Conservation (phyloP, 805 yeast species). For the Monosporozyma aerobia region DNA sequence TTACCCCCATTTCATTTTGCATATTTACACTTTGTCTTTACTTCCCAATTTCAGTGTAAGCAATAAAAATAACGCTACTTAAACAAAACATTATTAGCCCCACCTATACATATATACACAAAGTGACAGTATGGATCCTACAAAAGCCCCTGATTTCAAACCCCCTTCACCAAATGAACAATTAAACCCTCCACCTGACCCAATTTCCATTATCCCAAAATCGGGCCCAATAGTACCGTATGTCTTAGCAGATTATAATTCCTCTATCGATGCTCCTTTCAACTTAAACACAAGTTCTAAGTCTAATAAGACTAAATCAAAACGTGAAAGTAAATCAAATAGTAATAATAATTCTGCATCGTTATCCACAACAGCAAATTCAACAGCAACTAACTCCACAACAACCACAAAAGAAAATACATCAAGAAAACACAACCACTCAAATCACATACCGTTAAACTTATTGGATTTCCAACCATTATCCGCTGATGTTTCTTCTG, state of each 20-base stretch:
- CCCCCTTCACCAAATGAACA: slow-evolving; percentile 68
- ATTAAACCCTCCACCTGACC: slow-evolving; percentile 55
- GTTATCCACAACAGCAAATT: neutral
- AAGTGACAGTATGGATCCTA: slow-evolving; percentile 68
- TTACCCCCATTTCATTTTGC: too few species aligned
- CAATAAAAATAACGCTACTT: too few species aligned
- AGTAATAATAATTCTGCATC: neutral
- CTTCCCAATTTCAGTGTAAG: too few species aligned
- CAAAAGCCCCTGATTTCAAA: slow-evolving; percentile 79
- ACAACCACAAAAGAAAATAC: neutral
- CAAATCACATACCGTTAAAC: slow-evolving; percentile 39
- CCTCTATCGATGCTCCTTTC: slow-evolving; percentile 62
- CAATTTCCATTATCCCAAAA: slow-evolving; percentile 60
- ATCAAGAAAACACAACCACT: neutral
- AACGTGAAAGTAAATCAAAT: neutral
- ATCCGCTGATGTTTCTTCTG: slow-evolving; percentile 36
- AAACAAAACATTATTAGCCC: too few species aligned
- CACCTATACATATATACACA: too few species aligned
- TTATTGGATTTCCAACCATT: slow-evolving; percentile 52
- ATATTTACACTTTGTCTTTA: too few species aligned
- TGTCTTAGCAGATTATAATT: slow-evolving; percentile 66
- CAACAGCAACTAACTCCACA: neutral
- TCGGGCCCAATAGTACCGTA: slow-evolving; percentile 69
- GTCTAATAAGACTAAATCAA: slow-evolving; percentile 2
- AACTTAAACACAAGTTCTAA: slow-evolving; percentile 6